Conservation (phyloP, 371 early-diverging fungal genomes). For the Thermomucor indicae-seudaticae region DNA sequence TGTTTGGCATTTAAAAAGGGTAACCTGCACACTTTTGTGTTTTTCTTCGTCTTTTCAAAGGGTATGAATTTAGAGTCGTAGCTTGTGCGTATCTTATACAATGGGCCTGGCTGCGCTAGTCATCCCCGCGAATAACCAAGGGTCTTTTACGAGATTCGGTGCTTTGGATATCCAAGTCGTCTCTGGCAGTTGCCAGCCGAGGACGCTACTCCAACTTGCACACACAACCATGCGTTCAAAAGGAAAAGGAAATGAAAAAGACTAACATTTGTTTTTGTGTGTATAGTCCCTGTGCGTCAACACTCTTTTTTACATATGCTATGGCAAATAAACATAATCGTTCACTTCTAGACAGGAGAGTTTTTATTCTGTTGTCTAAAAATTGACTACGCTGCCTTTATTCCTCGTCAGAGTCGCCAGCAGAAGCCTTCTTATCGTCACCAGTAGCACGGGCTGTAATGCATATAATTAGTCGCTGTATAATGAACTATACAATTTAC, state of each 20-base stretch:
- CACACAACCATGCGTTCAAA: conserved; percentile 1
- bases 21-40: not conserved
- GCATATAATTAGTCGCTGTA: not conserved
- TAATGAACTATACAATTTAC: not conserved
- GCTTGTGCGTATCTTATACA: conserved; percentile 15
- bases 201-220: conserved; percentile 15
- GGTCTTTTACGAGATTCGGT: conserved; percentile 3
- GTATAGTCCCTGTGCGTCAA: too few species aligned
- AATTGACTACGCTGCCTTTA: conserved; percentile 8
- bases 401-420: conserved; percentile 28
- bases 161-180: conserved; percentile 14
- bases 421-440: conserved; percentile 54
- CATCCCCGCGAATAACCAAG: conserved; percentile 12
- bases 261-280: not conserved
- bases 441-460: conserved; percentile 70
- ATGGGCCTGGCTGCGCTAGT: conserved; percentile 18
- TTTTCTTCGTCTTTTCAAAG: conserved; percentile 15
- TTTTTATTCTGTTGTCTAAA: not conserved
- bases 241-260: not conserved
- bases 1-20: too few species aligned
- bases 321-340: not conserved
- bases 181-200: not conserved
- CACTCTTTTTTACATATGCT: not conserved
- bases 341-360: not conserved
- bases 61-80: conserved; percentile 18